A percentile compares a stretch with the other conserved stretches of the same genome.
Conservation (phyloP, 2,329 filamentous ascomycete species). For the Aspergillus cejpii region DNA sequence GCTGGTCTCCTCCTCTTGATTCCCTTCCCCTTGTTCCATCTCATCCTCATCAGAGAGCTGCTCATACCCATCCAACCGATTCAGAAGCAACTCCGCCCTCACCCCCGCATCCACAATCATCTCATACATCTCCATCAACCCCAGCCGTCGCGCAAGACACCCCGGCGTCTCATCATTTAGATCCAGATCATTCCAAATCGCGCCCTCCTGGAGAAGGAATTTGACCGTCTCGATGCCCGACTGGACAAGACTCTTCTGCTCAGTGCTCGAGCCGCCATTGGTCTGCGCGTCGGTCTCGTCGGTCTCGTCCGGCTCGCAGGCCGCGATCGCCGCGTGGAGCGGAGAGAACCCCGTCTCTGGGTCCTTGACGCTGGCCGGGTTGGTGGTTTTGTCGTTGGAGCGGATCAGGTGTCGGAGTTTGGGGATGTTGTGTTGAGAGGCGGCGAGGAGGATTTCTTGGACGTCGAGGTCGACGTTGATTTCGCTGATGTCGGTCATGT, state of each 20-base stretch:
- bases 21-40: constrained; percentile 29
- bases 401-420: constrained; percentile 64
- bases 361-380: constrained; percentile 70
- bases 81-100: constrained; percentile 79
- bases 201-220: constrained; percentile 76
- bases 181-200: constrained; percentile 97
- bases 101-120: constrained; percentile 85
- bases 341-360: constrained; percentile 78
- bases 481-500: constrained; percentile 25
- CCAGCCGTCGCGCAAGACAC: constrained; percentile 68
- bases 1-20: constrained; percentile 22
- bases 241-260: constrained; percentile 41
- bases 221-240: constrained; percentile 62
- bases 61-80: constrained; percentile 75
- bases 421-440: constrained; percentile 60
- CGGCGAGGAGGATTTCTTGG: constrained; percentile 59
- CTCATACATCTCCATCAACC: constrained; percentile 65
- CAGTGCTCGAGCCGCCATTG: constrained; percentile 9
- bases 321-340: constrained; percentile 82
- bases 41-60: constrained; percentile 50
- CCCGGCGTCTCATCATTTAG: constrained; percentile 81
- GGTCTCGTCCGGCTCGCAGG: constrained; percentile 48
- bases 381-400: constrained; percentile 41
- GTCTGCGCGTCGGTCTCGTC: constrained; percentile 14
- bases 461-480: constrained; percentile 37